Percentiles rank a stretch among this genome's conserved stretches.
Evolutionary conservation across 1,284 basidiomycete species (phyloP).

Genomic region (Sanghuangporus baumii): DNA sequence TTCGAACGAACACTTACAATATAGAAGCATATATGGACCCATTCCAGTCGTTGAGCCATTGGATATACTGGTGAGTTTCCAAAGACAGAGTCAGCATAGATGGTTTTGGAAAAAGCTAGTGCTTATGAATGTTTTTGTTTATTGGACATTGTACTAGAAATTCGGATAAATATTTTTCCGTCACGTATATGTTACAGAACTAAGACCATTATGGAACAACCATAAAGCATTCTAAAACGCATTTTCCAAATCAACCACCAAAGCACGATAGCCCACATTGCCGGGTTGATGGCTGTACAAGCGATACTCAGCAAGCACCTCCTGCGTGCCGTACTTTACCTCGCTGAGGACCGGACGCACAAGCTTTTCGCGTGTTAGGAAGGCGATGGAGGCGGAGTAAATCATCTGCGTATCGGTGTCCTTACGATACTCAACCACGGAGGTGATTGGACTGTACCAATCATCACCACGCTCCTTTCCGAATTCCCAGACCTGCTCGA

Average conservation of each 20-base stretch:
- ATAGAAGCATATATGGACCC: no score
- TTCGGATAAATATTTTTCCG: background rate
- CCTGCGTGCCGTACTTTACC: conserved; percentile 2
- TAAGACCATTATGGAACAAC: background rate
- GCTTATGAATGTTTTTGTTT: no score
- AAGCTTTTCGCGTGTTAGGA: background rate
- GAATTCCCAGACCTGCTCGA: conserved; percentile 4
- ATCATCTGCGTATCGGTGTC: conserved; percentile 2
- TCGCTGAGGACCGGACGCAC: conserved; percentile 3
- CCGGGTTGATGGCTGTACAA: conserved; percentile 5
- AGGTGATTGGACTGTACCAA: conserved; percentile 9
- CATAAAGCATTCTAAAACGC: background rate
- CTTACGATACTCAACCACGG: conserved; percentile 6
- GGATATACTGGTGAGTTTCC: no score
- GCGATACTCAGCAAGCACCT: conserved; percentile 2
- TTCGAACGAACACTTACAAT: no score
- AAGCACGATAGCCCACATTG: conserved; percentile 2
- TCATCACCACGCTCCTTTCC: conserved; percentile 4
- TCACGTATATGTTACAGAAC: background rate
- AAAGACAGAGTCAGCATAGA: no score
- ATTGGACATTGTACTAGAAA: no score
- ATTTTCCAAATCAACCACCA: background rate
- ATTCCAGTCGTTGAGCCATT: no score
- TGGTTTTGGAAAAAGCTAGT: no score
- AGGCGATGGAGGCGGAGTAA: conserved; percentile 2